phyloP scores from a whole-genome alignment of 257 asterid species.

The Vinca minor region DNA sequence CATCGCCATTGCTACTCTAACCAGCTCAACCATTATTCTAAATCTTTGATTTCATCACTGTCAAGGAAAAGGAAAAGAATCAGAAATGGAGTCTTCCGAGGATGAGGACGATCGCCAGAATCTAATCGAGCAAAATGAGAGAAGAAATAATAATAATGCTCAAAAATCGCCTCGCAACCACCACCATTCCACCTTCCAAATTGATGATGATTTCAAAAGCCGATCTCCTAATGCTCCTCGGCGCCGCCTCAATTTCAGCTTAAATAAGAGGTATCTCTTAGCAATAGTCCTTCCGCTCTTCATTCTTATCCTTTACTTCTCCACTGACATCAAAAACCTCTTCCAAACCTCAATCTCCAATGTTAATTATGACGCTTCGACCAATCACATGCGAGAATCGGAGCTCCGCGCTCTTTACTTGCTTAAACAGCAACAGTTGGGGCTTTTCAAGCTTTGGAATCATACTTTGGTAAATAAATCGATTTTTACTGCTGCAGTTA shows the following conservation, averaged over 20 bases:
- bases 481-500: slow-evolving; percentile 8
- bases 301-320: slow-evolving; percentile 45
- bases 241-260: slow-evolving; percentile 25
- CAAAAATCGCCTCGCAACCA: slow-evolving; percentile 23
- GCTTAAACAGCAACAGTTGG: slow-evolving; percentile 69
- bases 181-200: slow-evolving; percentile 23
- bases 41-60: too few relatives aligned
- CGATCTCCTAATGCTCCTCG: slow-evolving; percentile 33
- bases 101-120: slow-evolving; percentile 76
- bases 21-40: too few relatives aligned
- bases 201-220: slow-evolving; percentile 16
- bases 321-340: slow-evolving; percentile 48
- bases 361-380: slow-evolving; percentile 19
- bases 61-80: neutral
- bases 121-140: slow-evolving; percentile 52
- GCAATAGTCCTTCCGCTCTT: slow-evolving; percentile 49
- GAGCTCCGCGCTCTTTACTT: slow-evolving; percentile 63
- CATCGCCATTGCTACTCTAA: neutral
- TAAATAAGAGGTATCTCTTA: slow-evolving; percentile 51
- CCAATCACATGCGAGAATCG: slow-evolving; percentile 73
- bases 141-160: slow-evolving; percentile 19
- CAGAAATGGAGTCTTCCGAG: slow-evolving; percentile 47
- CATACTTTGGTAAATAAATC: slow-evolving; percentile 27
- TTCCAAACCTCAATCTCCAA: slow-evolving; percentile 43
- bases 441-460: slow-evolving; percentile 66